Conservation (phyloP, 2,329 filamentous ascomycete species). For the Leptosphaerulina australis region DNA sequence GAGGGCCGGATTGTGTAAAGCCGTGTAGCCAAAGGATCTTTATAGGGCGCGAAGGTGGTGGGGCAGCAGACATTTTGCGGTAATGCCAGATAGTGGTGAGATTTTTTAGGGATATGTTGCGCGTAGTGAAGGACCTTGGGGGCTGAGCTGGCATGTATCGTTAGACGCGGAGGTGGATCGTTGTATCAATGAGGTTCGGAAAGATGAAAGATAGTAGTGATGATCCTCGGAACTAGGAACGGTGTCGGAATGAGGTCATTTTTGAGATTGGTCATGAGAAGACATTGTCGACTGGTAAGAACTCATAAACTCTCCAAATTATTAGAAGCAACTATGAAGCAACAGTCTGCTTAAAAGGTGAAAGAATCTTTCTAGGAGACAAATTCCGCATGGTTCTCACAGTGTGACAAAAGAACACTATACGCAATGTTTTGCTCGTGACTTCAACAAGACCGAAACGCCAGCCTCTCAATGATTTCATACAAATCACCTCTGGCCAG, state of each 20-base stretch:
- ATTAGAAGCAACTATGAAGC: no score
- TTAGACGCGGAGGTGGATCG: neutral
- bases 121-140: constrained; percentile 9
- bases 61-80: constrained; percentile 40
- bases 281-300: no score
- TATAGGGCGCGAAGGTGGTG: constrained; percentile 45
- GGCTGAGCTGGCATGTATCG: constrained; percentile 1
- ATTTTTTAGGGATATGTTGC: constrained; percentile 24
- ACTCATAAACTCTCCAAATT: no score
- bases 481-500: no score
- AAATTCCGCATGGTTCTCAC: no score
- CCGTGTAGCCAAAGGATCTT: constrained; percentile 64
- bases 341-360: no score
- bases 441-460: no score
- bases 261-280: neutral
- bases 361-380: no score
- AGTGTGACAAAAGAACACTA: no score
- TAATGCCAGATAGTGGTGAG: constrained; percentile 25
- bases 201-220: neutral
- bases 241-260: neutral
- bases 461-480: no score
- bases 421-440: no score
- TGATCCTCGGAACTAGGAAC: neutral
- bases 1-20: constrained; percentile 85
- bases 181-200: neutral